Base-by-base conservation (phyloP, 306 rosid species). In the Coriaria nepalensis region DNA sequence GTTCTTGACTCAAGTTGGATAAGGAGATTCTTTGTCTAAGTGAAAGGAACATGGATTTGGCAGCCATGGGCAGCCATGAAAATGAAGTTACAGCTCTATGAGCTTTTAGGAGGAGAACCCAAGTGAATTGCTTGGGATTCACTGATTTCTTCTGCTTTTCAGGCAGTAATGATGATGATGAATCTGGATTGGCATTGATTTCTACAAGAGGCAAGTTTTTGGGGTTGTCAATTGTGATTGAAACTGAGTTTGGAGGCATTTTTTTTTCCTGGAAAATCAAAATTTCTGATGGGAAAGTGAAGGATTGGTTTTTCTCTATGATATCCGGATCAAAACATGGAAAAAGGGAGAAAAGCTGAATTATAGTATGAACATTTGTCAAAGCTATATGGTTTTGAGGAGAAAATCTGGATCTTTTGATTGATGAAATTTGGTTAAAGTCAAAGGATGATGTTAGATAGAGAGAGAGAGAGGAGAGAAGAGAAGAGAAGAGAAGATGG, bases 21-120 rank as follows among this genome's bases (percentile, higher is more conserved):
- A 72, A 39, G 41, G 81, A 63, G 64, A 92, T 66, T 52, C 94
- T 78, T 57, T 82, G 82, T 73, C 74, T 83, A 37, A 84, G 67
- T 46, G 90, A 63, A 36, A 64, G 51, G 36, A 78, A 63, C 12
- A 49, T 57, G 52, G 71, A 2, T 42, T 50, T 71, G 37, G 61
- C 13, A 46, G 82, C 77, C 45, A 37, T 56, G 40, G 93, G 74
- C 52, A 86, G 54, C 94, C 96, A 82, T 11, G 96, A 71, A 44
- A 86, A 66, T 49, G 73, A 70, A 45, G 78, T 65, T 45, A 92
- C 13, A 45, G 78, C 52, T 70, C 80, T 77, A 58, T 82, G 78
- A 14, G 79, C 76, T 66, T 78, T 82, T 45, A 92, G 98, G 57
- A 86, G 94, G 50, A 92, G 81, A 57, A 86, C 71, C 87, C 92